Conservation (phyloP, 78 protist species). For the Polysphondylium violaceum region DNA sequence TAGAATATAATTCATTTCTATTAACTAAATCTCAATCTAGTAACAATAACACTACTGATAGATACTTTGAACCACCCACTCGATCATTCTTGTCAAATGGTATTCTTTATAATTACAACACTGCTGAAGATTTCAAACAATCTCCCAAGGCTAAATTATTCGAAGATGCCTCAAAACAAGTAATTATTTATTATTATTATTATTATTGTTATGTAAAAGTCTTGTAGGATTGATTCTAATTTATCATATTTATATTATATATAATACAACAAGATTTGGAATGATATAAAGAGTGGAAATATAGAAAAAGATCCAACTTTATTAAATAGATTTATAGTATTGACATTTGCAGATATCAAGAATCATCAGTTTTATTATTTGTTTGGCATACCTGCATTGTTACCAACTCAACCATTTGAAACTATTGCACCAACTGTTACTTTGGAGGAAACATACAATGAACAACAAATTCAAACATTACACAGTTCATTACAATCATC, state of each 20-base stretch:
- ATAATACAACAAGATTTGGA: conserved; percentile 32
- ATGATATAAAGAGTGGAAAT: conserved; percentile 81
- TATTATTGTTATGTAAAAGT: neutral
- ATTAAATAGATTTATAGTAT: conserved; percentile 79
- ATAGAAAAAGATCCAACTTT: conserved; percentile 67
- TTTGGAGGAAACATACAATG: neutral
- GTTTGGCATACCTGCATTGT: conserved; percentile 92
- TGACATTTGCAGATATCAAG: conserved; percentile 93
- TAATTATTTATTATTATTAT: neutral
- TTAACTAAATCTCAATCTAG: neutral
- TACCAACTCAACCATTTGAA: conserved; percentile 55
- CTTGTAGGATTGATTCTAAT: neutral
- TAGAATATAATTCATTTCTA: conserved; percentile 58
- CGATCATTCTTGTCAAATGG: conserved; percentile 34
- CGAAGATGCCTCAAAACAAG: conserved; percentile 52
- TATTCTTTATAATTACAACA: conserved; percentile 52
- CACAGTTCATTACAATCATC: neutral
- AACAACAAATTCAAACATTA: neutral
- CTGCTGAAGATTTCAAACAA: conserved; percentile 69
- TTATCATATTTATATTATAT: neutral
- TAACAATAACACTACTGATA: conserved; percentile 4
- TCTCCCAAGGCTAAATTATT: conserved; percentile 58
- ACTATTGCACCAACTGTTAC: too few species aligned
- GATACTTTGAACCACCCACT: conserved; percentile 34
- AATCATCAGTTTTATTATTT: conserved; percentile 86